phyloP scores from a whole-genome alignment of 768 basidiomycete genomes.

The Cystofilobasidium bisporidii region DNA sequence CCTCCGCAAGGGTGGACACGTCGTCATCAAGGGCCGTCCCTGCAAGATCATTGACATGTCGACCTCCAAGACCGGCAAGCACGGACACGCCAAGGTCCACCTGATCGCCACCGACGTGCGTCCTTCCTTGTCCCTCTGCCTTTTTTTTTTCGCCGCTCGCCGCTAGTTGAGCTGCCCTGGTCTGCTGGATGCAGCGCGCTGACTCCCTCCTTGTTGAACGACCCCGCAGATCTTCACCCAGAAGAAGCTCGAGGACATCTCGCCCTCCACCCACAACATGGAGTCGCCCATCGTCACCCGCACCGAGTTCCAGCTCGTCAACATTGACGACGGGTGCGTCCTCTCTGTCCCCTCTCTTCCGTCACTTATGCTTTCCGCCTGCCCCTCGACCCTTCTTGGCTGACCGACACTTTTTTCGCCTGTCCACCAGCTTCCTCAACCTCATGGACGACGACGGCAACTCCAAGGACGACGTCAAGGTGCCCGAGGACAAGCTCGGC shows the following conservation, averaged over 20 bases:
- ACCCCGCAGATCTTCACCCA: conserved; percentile 81
- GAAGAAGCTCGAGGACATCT: conserved; percentile 75
- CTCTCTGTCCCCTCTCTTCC: not conserved
- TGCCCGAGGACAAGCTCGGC: conserved; percentile 80
- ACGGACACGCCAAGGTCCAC: conserved; percentile 99
- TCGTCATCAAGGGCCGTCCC: conserved; percentile 93
- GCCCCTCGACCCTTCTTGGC: no score
- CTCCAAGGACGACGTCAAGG: conserved; percentile 85
- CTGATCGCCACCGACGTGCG: conserved; percentile 90
- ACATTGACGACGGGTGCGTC: conserved; percentile 63
- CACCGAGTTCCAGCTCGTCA: conserved; percentile 82
- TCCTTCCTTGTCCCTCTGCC: conserved; percentile 31
- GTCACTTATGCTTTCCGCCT: not conserved
- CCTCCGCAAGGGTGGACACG: conserved; percentile 56
- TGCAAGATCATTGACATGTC: conserved; percentile 93
- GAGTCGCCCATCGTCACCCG: conserved; percentile 63
- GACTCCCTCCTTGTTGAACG: not conserved
- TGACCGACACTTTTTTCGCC: conserved; percentile 19
- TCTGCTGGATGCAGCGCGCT: no score
- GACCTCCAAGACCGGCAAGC: conserved; percentile 94
- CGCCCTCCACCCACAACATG: conserved; percentile 93
- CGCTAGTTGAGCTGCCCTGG: no score
- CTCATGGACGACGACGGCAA: conserved; percentile 72
- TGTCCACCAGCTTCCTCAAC: conserved; percentile 64
- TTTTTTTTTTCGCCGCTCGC: no score